Evolutionary conservation across 176 grass and related monocot species (phyloP), one percentile per base, ranked within the genome.

Genomic region (Poa pratensis): DNA sequence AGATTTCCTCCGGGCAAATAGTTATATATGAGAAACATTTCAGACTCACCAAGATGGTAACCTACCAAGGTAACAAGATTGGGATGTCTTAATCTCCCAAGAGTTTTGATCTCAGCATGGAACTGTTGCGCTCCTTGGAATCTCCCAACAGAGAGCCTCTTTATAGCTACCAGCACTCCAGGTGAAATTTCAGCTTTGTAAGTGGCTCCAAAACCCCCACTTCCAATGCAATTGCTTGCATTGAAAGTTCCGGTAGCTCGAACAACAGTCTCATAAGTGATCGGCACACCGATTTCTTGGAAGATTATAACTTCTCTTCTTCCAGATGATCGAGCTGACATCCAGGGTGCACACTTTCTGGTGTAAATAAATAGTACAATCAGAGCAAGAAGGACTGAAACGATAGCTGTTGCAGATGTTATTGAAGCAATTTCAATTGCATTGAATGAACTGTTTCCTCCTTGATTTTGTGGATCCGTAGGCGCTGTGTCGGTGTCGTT

Each of bases 1-100:
- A 97, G 86, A 66, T 97, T 97, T 64, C 95, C 95, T 69, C 95
- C 91, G 20, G 95, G 91, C 66, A 97, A 86, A 76, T 91, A 97
- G 83, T 97, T 97, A 81, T 97, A 97, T 79, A 97, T 97, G 39
- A 97, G 89, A 91, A 95, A 97, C 95, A 94, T 97, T 84, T 97
- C 92, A 32, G 95, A 91, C 39, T 97, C 95, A 55, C 95, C 88
- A 76, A 97, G 87, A 94, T 97, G 95, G 84, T 97, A 97, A 40
- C 95, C 95, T 66, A 95, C 82, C 58, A 97, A 89, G 22, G 95
- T 97, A 84, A 97, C 95, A 78, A 97, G 92, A 83, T 97, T 97
- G 32, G 85, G 60, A 65, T 97, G 95, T n/a, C 92, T 81, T 81
- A 92, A 87, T 86, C 90, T 93, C 71, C 92, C 95, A 10, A 97